A percentile compares a stretch with the other conserved stretches of the same genome.
These are phyloP conservation scores for Lentinus brumalis DNA, from an alignment of 768 basidiomycete genomes.

Conservation along the genomic window DNA sequence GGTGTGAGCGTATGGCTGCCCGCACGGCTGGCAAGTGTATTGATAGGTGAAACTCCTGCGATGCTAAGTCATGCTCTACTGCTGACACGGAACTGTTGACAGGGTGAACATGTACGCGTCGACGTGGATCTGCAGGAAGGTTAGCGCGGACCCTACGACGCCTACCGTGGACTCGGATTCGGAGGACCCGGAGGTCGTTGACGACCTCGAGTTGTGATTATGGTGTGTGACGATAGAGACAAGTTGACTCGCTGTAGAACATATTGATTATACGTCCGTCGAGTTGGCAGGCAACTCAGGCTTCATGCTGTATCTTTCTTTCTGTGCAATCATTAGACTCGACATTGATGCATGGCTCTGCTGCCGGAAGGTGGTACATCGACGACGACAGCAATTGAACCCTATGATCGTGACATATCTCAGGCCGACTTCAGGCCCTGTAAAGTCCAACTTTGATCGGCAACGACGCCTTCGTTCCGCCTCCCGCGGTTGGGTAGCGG, in stretches of 20 bases:
- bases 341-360: too few relatives aligned
- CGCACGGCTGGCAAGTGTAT: slow-evolving; percentile 20
- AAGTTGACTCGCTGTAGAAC: too few relatives aligned
- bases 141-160: slow-evolving; percentile 11
- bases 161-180: neutral
- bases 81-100: neutral
- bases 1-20: slow-evolving; percentile 16
- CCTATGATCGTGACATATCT: neutral
- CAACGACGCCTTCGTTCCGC: slow-evolving; percentile 3
- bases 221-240: too few relatives aligned
- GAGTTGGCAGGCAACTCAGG: too few relatives aligned
- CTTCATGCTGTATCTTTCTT: too few relatives aligned
- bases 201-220: too few relatives aligned
- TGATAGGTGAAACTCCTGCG: slow-evolving; percentile 7
- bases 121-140: slow-evolving; percentile 23
- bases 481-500: slow-evolving; percentile 17
- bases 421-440: neutral
- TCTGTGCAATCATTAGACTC: too few relatives aligned
- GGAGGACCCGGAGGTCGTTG: neutral
- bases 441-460: slow-evolving; percentile 17
- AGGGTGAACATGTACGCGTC: slow-evolving; percentile 26
- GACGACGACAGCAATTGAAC: too few relatives aligned
- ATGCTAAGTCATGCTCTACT: neutral
- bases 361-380: too few relatives aligned
- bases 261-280: too few relatives aligned